Base-by-base conservation (phyloP, 2,329 filamentous ascomycete species). In the Thelonectria rubi region DNA sequence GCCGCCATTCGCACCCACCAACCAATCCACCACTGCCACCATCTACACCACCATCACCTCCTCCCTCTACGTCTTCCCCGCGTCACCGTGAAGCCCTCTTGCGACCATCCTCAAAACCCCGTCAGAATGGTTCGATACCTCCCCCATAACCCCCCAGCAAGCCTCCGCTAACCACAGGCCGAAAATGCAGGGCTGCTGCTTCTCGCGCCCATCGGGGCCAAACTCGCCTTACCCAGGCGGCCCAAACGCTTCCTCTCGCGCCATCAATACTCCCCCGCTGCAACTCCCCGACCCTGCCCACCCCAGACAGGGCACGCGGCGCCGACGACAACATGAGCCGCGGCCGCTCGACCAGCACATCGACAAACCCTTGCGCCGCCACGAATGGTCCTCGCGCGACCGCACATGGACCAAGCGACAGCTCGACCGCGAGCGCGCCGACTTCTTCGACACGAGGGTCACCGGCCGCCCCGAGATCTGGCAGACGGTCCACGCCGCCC, bases 371-470 rank as follows among this genome's bases (percentile, higher is more conserved):
- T 79, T 94, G 40, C 84, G 85, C 46, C 82, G 82, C 1, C 89
- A 91, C 68, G 78, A 84, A 56, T 93, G 91, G 91, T 80, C 80
- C 12, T 86, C 88, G 58, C 84, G 83, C 63, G 82, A 83, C 55
- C 86, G 86, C 18, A 77, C 79, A 15, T 96, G 91, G 91, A 93
- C 91, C 1, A 86, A 85, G n/a, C 73, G 78, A 15, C 81, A 89
- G 55, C 81, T 97, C 2, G 86, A 88, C 60, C 83, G 82, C 32
- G 92, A 97, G 78, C 86, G 94, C 50, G 80, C 79, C 50, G 93
- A 93, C 64, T 97, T 96, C 81, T 98, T 97, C 77, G 93, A 97
- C 63, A 97, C 94, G 1, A 83, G 93, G 48, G 92, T 96, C 15
- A 91, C 90, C 0, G 93, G 93, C 2, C 84, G 87, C 4, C 72